These are phyloP conservation scores for Penicillium atrosanguineum DNA, from an alignment of 495 filamentous ascomycete species.

Conservation along the genomic window DNA sequence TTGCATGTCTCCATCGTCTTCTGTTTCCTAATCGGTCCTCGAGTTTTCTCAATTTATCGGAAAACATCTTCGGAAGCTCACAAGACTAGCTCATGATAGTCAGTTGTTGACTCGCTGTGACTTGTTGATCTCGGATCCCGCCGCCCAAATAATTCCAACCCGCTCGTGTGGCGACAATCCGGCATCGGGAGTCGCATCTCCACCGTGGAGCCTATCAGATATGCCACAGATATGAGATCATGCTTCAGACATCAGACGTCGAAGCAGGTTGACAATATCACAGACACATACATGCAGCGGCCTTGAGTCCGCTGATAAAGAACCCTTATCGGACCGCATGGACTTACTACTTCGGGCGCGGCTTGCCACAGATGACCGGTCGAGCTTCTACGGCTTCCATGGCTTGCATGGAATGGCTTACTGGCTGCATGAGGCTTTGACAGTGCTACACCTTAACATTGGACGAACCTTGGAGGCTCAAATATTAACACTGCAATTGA, in stretches of 20 bases:
- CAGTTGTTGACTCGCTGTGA: background rate
- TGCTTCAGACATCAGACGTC: background rate
- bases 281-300: conserved; percentile 2
- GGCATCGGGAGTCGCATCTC: conserved; percentile 1
- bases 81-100: background rate
- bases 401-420: background rate
- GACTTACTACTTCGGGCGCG: conserved; percentile 20
- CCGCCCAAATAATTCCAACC: background rate
- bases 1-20: conserved; percentile 10
- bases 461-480: background rate
- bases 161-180: background rate
- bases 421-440: conserved; percentile 1
- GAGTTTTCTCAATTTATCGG: too few relatives aligned
- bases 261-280: background rate
- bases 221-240: background rate
- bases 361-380: conserved; percentile 16
- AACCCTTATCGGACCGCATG: conserved; percentile 20
- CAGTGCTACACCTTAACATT: background rate
- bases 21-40: background rate
- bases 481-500: background rate
- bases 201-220: background rate
- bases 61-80: background rate
- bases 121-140: background rate
- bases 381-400: conserved; percentile 1
- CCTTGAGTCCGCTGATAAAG: conserved; percentile 10